These are phyloP conservation scores for Populus hybrid DNA, from an alignment of 441 rosid species.

Conservation along the genomic window DNA sequence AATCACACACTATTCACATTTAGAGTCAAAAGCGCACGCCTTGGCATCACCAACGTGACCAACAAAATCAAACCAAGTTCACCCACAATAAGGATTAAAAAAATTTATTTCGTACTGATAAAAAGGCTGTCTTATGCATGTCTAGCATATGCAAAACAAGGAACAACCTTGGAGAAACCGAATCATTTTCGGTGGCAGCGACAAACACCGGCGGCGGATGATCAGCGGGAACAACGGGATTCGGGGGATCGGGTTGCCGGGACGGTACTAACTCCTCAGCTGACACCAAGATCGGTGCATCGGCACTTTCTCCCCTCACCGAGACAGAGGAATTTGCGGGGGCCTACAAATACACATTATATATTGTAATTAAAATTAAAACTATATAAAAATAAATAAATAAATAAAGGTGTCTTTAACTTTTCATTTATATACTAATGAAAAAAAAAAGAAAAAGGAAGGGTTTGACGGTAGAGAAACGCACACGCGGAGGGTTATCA, in stretches of 20 bases:
- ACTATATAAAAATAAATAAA: no score
- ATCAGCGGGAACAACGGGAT: slow-evolving; percentile 20
- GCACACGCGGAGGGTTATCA: slow-evolving; percentile 20
- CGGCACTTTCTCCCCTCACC: slow-evolving; percentile 27
- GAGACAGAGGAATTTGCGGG: slow-evolving; percentile 32
- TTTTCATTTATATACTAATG: slow-evolving; percentile 9
- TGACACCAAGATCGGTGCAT: slow-evolving; percentile 20
- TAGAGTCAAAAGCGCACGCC: background rate
- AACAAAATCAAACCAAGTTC: slow-evolving; percentile 2
- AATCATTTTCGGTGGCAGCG: slow-evolving; percentile 21
- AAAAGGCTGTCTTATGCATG: background rate
- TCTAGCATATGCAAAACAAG: background rate
- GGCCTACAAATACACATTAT: slow-evolving; percentile 25
- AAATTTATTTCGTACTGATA: background rate
- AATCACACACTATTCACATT: slow-evolving; percentile 8
- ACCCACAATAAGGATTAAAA: background rate
- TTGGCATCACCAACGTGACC: slow-evolving; percentile 8
- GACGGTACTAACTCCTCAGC: slow-evolving; percentile 21
- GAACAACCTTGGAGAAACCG: slow-evolving; percentile 39
- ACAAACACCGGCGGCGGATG: slow-evolving; percentile 8
- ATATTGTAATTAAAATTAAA: slow-evolving; percentile 6
- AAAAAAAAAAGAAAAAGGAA: background rate
- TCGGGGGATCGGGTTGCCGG: slow-evolving; percentile 22
- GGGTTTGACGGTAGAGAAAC: slow-evolving; percentile 1
- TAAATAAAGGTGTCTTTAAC: background rate